Conservation (phyloP, 2,329 filamentous ascomycete genomes). For the Neonectria sp. region DNA sequence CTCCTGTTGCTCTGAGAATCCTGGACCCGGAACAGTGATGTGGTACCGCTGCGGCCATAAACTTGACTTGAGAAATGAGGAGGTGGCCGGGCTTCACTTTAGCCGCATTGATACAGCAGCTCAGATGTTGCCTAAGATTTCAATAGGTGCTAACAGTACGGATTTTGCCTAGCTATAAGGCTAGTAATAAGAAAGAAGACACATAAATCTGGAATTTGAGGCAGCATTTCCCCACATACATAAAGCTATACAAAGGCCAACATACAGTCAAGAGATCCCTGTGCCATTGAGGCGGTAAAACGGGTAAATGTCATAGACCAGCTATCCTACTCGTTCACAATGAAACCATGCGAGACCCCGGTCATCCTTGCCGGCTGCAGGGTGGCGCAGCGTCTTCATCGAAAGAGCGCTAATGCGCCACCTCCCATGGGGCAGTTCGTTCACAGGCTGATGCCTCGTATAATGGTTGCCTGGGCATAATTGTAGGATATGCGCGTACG, state of each 20-base stretch:
- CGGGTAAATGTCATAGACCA: not conserved
- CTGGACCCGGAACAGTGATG: too few species aligned
- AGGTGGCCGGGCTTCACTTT: too few species aligned
- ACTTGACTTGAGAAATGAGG: too few species aligned
- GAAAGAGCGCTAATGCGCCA: not conserved
- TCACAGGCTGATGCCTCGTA: not conserved
- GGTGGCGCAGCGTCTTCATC: not conserved
- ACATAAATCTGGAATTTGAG: not conserved
- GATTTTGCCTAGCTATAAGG: too few species aligned
- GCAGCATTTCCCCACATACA: not conserved
- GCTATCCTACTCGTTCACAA: not conserved
- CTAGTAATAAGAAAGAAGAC: too few species aligned
- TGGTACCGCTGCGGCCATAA: too few species aligned
- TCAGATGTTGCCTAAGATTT: too few species aligned
- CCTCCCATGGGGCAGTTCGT: not conserved
- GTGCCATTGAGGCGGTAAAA: not conserved
- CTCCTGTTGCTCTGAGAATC: too few species aligned
- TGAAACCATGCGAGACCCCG: not conserved
- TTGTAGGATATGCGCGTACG: not conserved
- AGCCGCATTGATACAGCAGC: too few species aligned
- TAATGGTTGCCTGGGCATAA: conserved; percentile 1
- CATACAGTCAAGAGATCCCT: not conserved
- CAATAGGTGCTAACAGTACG: too few species aligned
- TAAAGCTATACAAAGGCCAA: not conserved
- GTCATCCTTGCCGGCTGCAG: not conserved